Percentiles rank a stretch among this genome's conserved stretches.
These are phyloP conservation scores for Davidsoniella neocaledoniae DNA, from an alignment of 2,329 filamentous ascomycete species.

Conservation along the genomic window DNA sequence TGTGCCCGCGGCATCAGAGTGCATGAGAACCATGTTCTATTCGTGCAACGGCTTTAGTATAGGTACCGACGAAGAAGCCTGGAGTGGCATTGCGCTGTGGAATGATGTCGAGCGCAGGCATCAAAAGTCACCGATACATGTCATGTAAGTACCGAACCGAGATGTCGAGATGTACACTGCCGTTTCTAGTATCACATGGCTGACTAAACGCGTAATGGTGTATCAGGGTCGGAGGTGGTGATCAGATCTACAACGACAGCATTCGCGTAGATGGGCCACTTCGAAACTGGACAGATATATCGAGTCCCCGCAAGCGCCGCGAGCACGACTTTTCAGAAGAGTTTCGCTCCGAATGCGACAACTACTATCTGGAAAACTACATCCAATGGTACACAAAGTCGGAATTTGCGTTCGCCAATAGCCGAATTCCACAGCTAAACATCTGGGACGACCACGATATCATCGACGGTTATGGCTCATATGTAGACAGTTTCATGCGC, in stretches of 20 bases:
- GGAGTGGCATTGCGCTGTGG: slow-evolving; percentile 87
- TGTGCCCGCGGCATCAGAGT: slow-evolving; percentile 64
- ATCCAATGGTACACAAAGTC: slow-evolving; percentile 68
- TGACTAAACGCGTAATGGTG: background rate
- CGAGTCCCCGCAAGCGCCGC: slow-evolving; percentile 68
- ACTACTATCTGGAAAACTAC: slow-evolving; percentile 86
- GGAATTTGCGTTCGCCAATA: slow-evolving; percentile 70
- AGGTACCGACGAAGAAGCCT: slow-evolving; percentile 67
- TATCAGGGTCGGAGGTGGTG: slow-evolving; percentile 58
- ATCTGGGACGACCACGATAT: slow-evolving; percentile 98
- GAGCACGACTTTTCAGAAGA: slow-evolving; percentile 60
- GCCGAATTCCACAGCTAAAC: slow-evolving; percentile 89
- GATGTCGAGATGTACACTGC: background rate
- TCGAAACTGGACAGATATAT: slow-evolving; percentile 64
- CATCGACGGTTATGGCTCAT: slow-evolving; percentile 86
- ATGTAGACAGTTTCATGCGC: slow-evolving; percentile 84
- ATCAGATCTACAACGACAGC: slow-evolving; percentile 93
- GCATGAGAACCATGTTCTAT: slow-evolving; percentile 98
- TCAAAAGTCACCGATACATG: slow-evolving; percentile 68
- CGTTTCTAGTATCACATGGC: background rate
- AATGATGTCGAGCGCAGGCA: slow-evolving; percentile 80
- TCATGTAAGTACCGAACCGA: slow-evolving; percentile 42
- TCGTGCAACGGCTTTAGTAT: slow-evolving; percentile 95
- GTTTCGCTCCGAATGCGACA: slow-evolving; percentile 69
- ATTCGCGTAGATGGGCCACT: slow-evolving; percentile 75